Percentiles rank a stretch among this genome's conserved stretches.
Evolutionary conservation across 2,329 filamentous ascomycete genomes (phyloP).

Genomic region (Meredithiella fracta): DNA sequence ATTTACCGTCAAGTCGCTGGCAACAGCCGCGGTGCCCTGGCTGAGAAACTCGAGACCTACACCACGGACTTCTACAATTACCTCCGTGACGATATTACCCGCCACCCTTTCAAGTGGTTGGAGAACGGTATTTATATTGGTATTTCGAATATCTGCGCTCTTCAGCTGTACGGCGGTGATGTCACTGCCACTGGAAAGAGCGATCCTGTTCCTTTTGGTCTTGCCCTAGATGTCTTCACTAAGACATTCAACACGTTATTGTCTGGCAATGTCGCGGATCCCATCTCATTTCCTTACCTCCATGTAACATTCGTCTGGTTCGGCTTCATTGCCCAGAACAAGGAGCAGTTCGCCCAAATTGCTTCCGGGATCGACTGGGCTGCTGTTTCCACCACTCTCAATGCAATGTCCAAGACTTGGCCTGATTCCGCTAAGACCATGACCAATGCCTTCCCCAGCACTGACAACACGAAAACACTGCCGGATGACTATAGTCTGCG

Average conservation of each 20-base stretch:
- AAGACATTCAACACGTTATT: not conserved
- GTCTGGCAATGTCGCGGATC: not conserved
- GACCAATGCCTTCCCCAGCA: not conserved
- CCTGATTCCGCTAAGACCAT: not conserved
- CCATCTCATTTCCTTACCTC: not conserved
- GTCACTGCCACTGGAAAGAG: slow-evolving; percentile 20
- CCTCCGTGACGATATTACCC: slow-evolving; percentile 41
- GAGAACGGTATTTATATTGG: slow-evolving; percentile 36
- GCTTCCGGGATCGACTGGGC: slow-evolving; percentile 37
- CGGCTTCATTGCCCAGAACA: slow-evolving; percentile 23
- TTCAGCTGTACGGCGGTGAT: slow-evolving; percentile 24
- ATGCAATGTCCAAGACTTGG: slow-evolving; percentile 20
- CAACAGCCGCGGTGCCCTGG: slow-evolving; percentile 19
- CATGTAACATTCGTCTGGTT: slow-evolving; percentile 4
- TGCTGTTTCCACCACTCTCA: slow-evolving; percentile 26
- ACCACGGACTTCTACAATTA: slow-evolving; percentile 15
- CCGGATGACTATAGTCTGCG: slow-evolving; percentile 54
- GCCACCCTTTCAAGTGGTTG: slow-evolving; percentile 34
- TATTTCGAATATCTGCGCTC: slow-evolving; percentile 37
- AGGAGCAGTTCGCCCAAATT: slow-evolving; percentile 27
- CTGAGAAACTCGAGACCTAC: slow-evolving; percentile 27
- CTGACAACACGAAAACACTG: slow-evolving; percentile 27
- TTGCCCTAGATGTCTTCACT: not conserved
- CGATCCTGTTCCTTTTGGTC: not conserved
- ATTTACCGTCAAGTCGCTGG: slow-evolving; percentile 38